A percentile compares a stretch with the other conserved stretches of the same genome.
Conservation (phyloP, 768 basidiomycete species). For the Cyathus striatus region DNA sequence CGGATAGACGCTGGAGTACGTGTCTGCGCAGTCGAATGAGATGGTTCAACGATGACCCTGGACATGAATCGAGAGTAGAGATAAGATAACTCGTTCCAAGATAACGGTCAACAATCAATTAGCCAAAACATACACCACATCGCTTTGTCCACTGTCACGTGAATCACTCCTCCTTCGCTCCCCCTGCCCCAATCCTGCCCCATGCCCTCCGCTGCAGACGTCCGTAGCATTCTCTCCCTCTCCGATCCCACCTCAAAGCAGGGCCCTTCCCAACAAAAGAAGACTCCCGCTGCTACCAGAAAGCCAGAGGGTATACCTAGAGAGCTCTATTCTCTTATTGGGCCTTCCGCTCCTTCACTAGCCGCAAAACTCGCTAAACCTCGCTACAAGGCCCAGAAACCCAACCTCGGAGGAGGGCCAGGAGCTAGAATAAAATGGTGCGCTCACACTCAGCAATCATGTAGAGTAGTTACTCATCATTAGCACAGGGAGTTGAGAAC, state of each 20-base stretch:
- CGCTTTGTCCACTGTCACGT: too few relatives aligned
- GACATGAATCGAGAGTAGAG: too few relatives aligned
- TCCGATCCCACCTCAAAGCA: conserved; percentile 35
- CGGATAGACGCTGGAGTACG: neutral
- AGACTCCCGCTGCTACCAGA: conserved; percentile 32
- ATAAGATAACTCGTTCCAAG: too few relatives aligned
- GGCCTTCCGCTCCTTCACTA: conserved; percentile 85
- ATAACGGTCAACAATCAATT: too few relatives aligned
- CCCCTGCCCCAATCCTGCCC: conserved; percentile 27
- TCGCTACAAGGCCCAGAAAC: conserved; percentile 83
- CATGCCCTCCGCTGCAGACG: conserved; percentile 72
- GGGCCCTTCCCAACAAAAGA: conserved; percentile 45
- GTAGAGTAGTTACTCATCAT: neutral
- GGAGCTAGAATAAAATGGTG: conserved; percentile 69
- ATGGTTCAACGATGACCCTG: too few relatives aligned
- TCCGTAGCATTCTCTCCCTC: conserved; percentile 79
- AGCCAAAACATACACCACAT: too few relatives aligned
- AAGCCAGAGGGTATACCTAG: conserved; percentile 91
- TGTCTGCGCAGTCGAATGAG: too few relatives aligned
- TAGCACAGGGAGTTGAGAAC: conserved; percentile 64
- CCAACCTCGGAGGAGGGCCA: conserved; percentile 57
- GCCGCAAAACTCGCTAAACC: conserved; percentile 77
- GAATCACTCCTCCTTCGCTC: conserved; percentile 8
- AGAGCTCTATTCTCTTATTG: conserved; percentile 92
- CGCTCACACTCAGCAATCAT: conserved; percentile 1